Percentiles rank a stretch among this genome's conserved stretches.
Conservation (phyloP, 345 rosid genomes). For the Gossypium herbaceum region DNA sequence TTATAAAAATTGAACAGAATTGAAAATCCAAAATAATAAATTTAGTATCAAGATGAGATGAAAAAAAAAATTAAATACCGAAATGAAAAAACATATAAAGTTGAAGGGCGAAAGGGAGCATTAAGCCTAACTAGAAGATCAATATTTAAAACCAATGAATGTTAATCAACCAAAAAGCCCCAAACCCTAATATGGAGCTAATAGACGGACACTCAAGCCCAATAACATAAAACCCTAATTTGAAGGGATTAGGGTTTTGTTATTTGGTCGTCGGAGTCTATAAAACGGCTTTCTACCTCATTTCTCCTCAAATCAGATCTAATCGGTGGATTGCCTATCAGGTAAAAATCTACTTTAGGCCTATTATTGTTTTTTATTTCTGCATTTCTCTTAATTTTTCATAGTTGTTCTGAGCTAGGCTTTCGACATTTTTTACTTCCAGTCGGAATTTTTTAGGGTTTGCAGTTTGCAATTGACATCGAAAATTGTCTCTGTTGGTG, state of each 20-base stretch:
- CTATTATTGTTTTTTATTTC: background rate
- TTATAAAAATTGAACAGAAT: too few species aligned
- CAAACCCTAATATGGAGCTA: background rate
- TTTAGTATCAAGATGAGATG: too few species aligned
- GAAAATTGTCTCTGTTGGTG: constrained; percentile 33
- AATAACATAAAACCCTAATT: background rate
- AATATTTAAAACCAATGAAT: background rate
- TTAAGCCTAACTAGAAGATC: too few species aligned
- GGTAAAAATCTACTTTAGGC: background rate
- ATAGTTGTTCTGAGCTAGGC: background rate
- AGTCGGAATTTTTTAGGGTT: background rate
- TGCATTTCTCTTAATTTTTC: background rate
- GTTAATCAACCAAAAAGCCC: background rate
- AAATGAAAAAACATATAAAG: too few species aligned
- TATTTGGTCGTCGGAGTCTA: background rate
- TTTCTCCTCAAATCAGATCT: background rate
- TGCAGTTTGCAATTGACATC: background rate
- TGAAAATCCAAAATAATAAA: too few species aligned
- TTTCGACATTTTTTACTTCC: background rate
- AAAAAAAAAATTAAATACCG: too few species aligned
- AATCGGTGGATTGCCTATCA: background rate
- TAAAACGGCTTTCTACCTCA: background rate
- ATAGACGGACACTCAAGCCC: background rate
- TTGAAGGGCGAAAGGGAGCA: too few species aligned
- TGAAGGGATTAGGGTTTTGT: background rate